These are phyloP conservation scores for Leptodontidium sp. DNA, from an alignment of 2,329 filamentous ascomycete genomes.

Conservation along the genomic window DNA sequence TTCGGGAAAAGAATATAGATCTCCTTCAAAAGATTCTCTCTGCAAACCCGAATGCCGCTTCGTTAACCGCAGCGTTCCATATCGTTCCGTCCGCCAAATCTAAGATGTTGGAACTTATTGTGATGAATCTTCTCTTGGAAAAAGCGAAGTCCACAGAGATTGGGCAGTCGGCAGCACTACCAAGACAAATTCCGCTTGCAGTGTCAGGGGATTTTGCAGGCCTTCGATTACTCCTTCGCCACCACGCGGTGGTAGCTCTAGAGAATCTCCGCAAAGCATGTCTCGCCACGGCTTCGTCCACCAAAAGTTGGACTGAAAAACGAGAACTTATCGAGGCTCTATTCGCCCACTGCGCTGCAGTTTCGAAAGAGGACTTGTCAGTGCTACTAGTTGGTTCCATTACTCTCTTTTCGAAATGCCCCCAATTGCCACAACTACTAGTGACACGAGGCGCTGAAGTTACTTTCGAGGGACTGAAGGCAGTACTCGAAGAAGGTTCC, in stretches of 20 bases:
- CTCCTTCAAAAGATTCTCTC: constrained; percentile 24
- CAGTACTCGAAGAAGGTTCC: constrained; percentile 6
- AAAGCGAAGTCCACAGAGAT: constrained; percentile 22
- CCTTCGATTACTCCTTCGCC: constrained; percentile 20
- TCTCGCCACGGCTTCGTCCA: constrained; percentile 19
- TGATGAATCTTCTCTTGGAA: constrained; percentile 22
- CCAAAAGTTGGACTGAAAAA: constrained; percentile 22
- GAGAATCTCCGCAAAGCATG: constrained; percentile 13
- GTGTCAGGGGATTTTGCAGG: constrained; percentile 17
- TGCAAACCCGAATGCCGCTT: constrained; percentile 17
- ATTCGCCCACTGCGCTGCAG: not conserved
- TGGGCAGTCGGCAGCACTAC: constrained; percentile 21
- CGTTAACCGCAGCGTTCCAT: constrained; percentile 22
- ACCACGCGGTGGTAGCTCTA: constrained; percentile 19
- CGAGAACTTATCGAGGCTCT: constrained; percentile 12
- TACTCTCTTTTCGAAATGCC: constrained; percentile 9
- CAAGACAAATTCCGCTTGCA: constrained; percentile 7
- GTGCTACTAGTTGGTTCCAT: constrained; percentile 13
- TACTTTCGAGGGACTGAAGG: constrained; percentile 14
- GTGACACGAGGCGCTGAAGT: constrained; percentile 17
- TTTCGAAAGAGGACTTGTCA: not conserved
- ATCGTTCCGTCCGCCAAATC: constrained; percentile 2
- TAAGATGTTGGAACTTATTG: constrained; percentile 14
- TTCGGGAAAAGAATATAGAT: constrained; percentile 17
- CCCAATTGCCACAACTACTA: constrained; percentile 25